These are phyloP conservation scores for Hypoxylon crocopeplum DNA, from an alignment of 495 filamentous ascomycete species.

Conservation along the genomic window DNA sequence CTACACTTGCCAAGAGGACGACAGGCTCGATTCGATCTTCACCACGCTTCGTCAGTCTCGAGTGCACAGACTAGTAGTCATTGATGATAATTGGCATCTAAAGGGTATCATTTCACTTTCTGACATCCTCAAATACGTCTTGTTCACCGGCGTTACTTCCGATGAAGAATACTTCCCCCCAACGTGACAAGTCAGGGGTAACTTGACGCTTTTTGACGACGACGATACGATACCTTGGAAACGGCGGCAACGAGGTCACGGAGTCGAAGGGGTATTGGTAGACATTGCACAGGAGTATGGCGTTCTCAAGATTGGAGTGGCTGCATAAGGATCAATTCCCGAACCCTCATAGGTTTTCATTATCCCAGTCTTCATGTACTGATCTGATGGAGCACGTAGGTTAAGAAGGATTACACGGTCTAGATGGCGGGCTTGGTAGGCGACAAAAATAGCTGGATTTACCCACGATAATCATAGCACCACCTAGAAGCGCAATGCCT, in stretches of 20 bases:
- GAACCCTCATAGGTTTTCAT: constrained; percentile 19
- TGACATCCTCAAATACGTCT: constrained; percentile 94
- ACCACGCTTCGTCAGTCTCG: constrained; percentile 94
- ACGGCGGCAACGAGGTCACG: constrained; percentile 24
- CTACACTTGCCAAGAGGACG: constrained; percentile 91
- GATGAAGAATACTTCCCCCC: constrained; percentile 61
- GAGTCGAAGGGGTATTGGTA: constrained; percentile 11
- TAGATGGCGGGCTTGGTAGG: constrained; percentile 19
- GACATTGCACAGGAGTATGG: constrained; percentile 43
- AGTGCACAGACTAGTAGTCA: constrained; percentile 90
- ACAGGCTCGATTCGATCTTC: constrained; percentile 93
- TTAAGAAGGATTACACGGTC: constrained; percentile 14
- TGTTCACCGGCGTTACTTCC: constrained; percentile 86
- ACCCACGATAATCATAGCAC: constrained; percentile 1
- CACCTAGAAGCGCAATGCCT: background rate
- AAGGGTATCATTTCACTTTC: constrained; percentile 92
- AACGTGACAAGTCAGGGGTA: constrained; percentile 27
- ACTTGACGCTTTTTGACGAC: constrained; percentile 21
- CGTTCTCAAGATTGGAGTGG: constrained; percentile 39
- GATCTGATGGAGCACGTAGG: constrained; percentile 11
- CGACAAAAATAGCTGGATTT: constrained; percentile 24
- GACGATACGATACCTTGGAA: constrained; percentile 34
- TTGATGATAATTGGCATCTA: constrained; percentile 84
- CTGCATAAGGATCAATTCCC: constrained; percentile 33
- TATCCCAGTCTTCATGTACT: constrained; percentile 9